A percentile compares a stretch with the other conserved stretches of the same genome.
Conservation (phyloP, 768 basidiomycete genomes). For the Lactarius hengduanensis region DNA sequence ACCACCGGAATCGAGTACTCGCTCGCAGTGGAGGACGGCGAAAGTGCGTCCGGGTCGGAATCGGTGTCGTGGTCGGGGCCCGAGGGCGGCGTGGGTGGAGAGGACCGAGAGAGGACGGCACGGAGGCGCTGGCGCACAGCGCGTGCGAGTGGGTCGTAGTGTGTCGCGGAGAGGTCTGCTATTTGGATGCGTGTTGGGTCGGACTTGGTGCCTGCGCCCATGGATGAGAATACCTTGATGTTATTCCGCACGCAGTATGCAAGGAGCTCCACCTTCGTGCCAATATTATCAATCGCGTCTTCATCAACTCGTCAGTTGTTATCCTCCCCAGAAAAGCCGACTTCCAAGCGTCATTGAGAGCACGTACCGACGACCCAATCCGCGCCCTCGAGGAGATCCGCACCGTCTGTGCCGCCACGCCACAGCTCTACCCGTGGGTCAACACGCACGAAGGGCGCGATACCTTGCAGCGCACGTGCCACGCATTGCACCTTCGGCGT, state of each 20-base stretch:
- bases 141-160: conserved; percentile 94
- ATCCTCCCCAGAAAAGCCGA: conserved; percentile 18
- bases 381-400: conserved; percentile 68
- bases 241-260: conserved; percentile 78
- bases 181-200: conserved; percentile 97
- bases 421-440: conserved; percentile 84
- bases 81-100: background rate
- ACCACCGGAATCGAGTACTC: conserved; percentile 77
- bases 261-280: conserved; percentile 92
- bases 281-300: conserved; percentile 98
- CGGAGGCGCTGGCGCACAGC: conserved; percentile 77
- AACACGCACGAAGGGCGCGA: conserved; percentile 85
- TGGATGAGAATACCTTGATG: conserved; percentile 93
- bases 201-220: conserved; percentile 94
- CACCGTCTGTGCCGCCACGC: conserved; percentile 73
- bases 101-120: conserved; percentile 38
- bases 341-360: background rate
- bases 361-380: conserved; percentile 90
- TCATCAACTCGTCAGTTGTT: conserved; percentile 6
- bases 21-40: conserved; percentile 41
- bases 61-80: background rate
- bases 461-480: conserved; percentile 61
- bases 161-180: conserved; percentile 86
- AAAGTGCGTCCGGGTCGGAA: background rate
- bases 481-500: conserved; percentile 87